phyloP scores from a whole-genome alignment of 2,329 filamentous ascomycete species.

The Elsinoe arachidis region DNA sequence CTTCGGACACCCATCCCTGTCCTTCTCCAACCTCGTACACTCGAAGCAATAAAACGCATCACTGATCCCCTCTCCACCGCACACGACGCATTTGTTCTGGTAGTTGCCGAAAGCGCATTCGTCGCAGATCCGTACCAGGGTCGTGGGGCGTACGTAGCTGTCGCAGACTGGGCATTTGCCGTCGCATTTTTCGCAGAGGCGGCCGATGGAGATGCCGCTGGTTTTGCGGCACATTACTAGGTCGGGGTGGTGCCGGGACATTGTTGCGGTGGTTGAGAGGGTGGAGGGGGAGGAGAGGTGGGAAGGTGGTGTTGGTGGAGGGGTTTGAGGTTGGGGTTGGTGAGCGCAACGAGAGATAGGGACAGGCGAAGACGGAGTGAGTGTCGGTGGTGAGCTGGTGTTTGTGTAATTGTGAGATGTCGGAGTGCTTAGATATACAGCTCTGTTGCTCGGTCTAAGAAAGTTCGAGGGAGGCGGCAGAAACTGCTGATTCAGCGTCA shows the following conservation, averaged over 20 bases:
- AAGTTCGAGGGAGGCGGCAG: slow-evolving; percentile 5
- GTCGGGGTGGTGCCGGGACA: slow-evolving; percentile 49
- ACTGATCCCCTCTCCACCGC: slow-evolving; percentile 93
- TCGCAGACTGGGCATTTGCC: slow-evolving; percentile 99
- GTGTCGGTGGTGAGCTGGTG: background rate
- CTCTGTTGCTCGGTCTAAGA: background rate
- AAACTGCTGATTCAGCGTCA: background rate
- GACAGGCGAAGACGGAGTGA: background rate
- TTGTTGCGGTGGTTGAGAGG: background rate
- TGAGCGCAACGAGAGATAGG: background rate
- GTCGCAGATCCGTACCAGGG: slow-evolving; percentile 95
- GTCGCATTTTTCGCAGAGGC: slow-evolving; percentile 99
- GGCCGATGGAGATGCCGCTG: slow-evolving; percentile 92
- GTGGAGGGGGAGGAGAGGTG: background rate
- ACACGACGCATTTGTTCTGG: slow-evolving; percentile 99
- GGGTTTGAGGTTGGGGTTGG: slow-evolving; percentile 16
- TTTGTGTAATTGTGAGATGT: background rate
- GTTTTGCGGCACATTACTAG: slow-evolving; percentile 99
- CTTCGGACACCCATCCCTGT: slow-evolving; percentile 95
- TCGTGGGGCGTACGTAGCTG: slow-evolving; percentile 95
- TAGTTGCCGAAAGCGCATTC: slow-evolving; percentile 99
- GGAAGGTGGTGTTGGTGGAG: slow-evolving; percentile 19
- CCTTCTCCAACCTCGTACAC: slow-evolving; percentile 93
- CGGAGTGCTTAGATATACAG: slow-evolving; percentile 9
- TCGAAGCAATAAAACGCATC: slow-evolving; percentile 99